phyloP scores from a whole-genome alignment of 768 basidiomycete genomes.

The Mycena albidolilacea region DNA sequence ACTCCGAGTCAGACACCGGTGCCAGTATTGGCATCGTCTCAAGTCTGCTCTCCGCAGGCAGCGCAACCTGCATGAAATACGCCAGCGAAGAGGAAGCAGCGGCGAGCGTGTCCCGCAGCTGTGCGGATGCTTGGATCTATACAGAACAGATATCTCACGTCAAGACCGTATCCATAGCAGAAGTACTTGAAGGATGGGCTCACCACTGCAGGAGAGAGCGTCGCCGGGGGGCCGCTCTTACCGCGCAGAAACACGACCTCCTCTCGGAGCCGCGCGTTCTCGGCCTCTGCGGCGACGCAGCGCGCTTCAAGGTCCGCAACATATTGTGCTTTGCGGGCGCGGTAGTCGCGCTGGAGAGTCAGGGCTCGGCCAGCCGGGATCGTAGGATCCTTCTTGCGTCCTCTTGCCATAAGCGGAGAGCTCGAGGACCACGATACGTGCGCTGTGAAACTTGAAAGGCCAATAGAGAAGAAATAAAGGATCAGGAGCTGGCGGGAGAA shows the following conservation, averaged over 20 bases:
- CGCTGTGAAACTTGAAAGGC: too few species aligned
- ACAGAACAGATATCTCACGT: conserved; percentile 32
- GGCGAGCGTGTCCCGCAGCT: conserved; percentile 65
- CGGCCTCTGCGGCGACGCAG: conserved; percentile 66
- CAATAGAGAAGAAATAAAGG: too few species aligned
- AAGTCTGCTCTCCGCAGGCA: background rate
- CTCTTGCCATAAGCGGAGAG: conserved; percentile 65
- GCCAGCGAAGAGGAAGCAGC: conserved; percentile 64
- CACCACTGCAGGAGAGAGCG: conserved; percentile 27
- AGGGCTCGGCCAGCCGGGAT: conserved; percentile 73
- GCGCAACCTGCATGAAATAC: conserved; percentile 52
- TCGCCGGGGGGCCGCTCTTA: conserved; percentile 53
- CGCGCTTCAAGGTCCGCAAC: conserved; percentile 70
- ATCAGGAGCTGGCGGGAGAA: too few species aligned
- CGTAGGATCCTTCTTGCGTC: conserved; percentile 75
- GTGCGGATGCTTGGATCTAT: conserved; percentile 67
- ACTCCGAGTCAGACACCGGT: background rate
- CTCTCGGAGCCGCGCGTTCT: conserved; percentile 64
- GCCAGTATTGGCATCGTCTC: too few species aligned
- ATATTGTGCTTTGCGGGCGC: conserved; percentile 72
- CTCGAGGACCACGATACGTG: too few species aligned
- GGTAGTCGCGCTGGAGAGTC: conserved; percentile 75
- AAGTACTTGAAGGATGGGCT: background rate
- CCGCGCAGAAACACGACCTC: conserved; percentile 61
- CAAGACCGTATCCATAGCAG: too few species aligned